Base-by-base conservation (phyloP, 176 grass and related monocot genomes). In the Thinopyrum elongatum region DNA sequence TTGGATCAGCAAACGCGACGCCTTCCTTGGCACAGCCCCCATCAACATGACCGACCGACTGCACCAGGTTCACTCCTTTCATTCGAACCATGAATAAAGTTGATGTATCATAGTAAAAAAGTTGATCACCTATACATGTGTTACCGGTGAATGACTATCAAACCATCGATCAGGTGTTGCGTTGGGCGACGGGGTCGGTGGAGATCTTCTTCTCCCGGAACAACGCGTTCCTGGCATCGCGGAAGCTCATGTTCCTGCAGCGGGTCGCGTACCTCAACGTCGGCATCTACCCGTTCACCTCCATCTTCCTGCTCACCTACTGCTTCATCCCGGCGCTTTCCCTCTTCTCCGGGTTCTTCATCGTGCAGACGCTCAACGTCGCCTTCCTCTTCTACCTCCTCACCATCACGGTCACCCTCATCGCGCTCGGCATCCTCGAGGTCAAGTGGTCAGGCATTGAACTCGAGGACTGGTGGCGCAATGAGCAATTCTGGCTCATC, bases 141-240 rank as follows among this genome's bases (percentile, higher is more conserved):
- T 5, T 16, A 49, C 14, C 46, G 46, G 46, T 16, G 46, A 49
- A 49, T 49, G 46, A 49, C 46, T 5, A 49, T 29, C 26, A 2
- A 65, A 13, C 62, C 63, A 65, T 38, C 16, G 16, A 26, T 17
- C 66, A 84, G 90, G 97, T 99, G 86, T 73, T 99, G 23, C 97
- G 97, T 0, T 99, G 97, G 97, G 97, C 97, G 6, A 99, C 97
- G 5, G 97, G 97, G 0, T 99, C 97, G 0, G 97, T 96, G 11
- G 97, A 99, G 85, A 99, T 99, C 78, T 99, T 99, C 97, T 99
- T 99, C 97, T 98, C 97, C 0, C 88, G 94, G 25, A 98, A 99
- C 90, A 99, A 99, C 85, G 97, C 97, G 8, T 41, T 99, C 66
- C 85, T 99, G 11, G 97, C 94, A 3, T 88, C 92, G 0, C 38